Evolutionary conservation across 768 basidiomycete genomes (phyloP), one percentile per base, ranked within the genome.

Genomic region (Mycena haematopus): DNA sequence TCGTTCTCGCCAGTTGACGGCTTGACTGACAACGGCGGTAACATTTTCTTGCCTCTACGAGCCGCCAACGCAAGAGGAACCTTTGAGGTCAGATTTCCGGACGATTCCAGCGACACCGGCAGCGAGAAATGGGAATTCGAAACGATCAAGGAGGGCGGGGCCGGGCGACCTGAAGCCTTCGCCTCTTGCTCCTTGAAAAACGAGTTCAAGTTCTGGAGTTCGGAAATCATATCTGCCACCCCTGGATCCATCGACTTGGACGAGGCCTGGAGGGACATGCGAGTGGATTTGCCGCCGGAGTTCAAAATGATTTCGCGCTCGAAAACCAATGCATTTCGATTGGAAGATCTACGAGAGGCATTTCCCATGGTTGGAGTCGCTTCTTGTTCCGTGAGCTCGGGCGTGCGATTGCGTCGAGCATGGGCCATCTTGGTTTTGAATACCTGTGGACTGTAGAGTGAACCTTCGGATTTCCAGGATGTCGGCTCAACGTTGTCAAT

Each of bases 51-150:
- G 29, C 81, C 80, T 59, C 80, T 72, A 22, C 79, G 76, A 55
- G 70, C 69, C 58, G 80, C 78, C 29, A 80, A 65, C 27, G 75
- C 65, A 44, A 73, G 57, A 35, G 68, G 67, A 25, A 65, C 50
- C 24, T 57, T 51, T 0, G 55, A 65, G 24, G 62, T 54, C 33
- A 75, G 45, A 47, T 71, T 75, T n/a, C 56, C 69, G 9, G 70
- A 69, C n/a, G 77, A 76, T 58, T 76, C 77, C 14, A 75, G 66
- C 21, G 76, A 69, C 17, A 80, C 68, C 8, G 80, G 77, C 40
- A 80, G 66, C 2, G 77, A 70, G 51, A 68, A 73, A 50, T 78
- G 74, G 45, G 81, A 81, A 58, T 79, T 75, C n/a, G 81, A 81
- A 42, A 81, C 69, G 29, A 79, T 75, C 17, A 82, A 69, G 19